Conservation (phyloP, 2,329 filamentous ascomycete species). For the Neoscytalidium dimidiatum region DNA sequence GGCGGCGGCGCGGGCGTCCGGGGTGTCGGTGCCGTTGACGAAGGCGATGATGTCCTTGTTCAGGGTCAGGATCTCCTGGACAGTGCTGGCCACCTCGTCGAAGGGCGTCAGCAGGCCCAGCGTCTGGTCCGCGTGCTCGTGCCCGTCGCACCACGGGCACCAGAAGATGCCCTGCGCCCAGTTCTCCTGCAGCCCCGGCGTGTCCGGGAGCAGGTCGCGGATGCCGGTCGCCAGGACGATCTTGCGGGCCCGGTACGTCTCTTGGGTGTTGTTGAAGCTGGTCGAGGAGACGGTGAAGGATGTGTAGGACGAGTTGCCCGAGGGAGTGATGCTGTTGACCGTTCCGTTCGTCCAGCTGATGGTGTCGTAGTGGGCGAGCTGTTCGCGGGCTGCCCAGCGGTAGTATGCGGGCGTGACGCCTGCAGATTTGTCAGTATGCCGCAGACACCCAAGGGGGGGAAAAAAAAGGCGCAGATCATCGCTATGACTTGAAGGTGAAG, state of each 20-base stretch:
- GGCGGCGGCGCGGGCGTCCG: neutral
- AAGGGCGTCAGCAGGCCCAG: neutral
- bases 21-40: slow-evolving; percentile 12
- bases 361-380: neutral
- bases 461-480: too few relatives aligned
- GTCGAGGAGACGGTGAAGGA: neutral
- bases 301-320: neutral
- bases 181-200: neutral
- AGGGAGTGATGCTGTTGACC: neutral
- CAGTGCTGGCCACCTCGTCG: neutral
- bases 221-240: neutral
- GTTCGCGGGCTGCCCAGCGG: neutral
- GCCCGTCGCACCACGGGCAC: slow-evolving; percentile 14
- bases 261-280: too few relatives aligned
- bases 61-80: neutral
- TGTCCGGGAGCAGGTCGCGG: neutral
- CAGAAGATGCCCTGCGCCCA: slow-evolving; percentile 6
- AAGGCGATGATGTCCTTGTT: slow-evolving; percentile 8
- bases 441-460: too few relatives aligned
- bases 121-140: slow-evolving; percentile 5
- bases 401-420: slow-evolving; percentile 8
- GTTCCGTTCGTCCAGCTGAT: neutral
- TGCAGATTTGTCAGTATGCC: too few relatives aligned
- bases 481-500: too few relatives aligned
- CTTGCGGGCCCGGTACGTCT: neutral